phyloP scores from a whole-genome alignment of 345 rosid genomes.

The Moricandia moricandioides region DNA sequence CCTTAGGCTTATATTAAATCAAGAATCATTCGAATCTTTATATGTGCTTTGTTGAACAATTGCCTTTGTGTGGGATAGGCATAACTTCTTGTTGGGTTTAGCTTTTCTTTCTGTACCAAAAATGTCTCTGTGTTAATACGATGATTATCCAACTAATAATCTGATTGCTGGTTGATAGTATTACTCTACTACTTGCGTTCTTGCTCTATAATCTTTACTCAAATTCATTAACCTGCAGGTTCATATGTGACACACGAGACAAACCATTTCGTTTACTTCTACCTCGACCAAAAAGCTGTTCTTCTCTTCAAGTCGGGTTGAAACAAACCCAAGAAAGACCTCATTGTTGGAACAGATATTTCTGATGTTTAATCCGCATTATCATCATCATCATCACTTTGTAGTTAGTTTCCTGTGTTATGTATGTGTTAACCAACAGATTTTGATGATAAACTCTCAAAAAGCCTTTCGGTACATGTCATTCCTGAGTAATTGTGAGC shows the following conservation, averaged over 20 bases:
- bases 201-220: background rate
- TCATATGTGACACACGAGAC: conserved; percentile 98
- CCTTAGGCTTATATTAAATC: background rate
- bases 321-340: background rate
- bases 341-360: background rate
- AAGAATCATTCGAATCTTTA: background rate
- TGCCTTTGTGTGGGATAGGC: background rate
- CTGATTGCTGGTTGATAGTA: background rate
- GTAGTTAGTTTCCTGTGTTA: conserved; percentile 26
- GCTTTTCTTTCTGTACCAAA: background rate
- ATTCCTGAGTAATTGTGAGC: too few species aligned
- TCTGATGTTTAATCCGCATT: conserved; percentile 7
- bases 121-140: background rate
- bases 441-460: conserved; percentile 4
- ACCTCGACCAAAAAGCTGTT: conserved; percentile 88
- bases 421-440: conserved; percentile 17
- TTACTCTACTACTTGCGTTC: background rate
- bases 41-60: background rate
- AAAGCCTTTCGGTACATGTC: conserved; percentile 9
- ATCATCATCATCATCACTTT: conserved; percentile 22
- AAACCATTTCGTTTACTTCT: conserved; percentile 92
- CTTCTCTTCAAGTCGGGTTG: conserved; percentile 94
- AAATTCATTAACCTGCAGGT: too few species aligned
- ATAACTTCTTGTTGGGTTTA: background rate
- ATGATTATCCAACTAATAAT: background rate